Conservation (phyloP, 495 filamentous ascomycete species). For the Lophium mytilinum region DNA sequence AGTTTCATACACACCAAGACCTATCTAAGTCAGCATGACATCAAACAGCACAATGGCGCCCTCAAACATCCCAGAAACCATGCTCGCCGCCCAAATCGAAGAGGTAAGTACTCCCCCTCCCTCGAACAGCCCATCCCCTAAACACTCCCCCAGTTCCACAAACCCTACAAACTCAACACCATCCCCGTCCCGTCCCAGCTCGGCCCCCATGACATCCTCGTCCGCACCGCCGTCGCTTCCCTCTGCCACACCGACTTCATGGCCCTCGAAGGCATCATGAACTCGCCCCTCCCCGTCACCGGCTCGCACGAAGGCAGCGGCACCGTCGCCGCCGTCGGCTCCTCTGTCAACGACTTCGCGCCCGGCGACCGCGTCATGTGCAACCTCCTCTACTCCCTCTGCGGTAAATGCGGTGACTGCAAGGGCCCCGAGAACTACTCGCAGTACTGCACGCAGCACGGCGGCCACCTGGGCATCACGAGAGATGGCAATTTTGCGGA, state of each 20-base stretch:
- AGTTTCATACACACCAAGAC: not conserved
- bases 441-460: conserved; percentile 17
- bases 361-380: conserved; percentile 46
- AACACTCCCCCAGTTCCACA: conserved; percentile 34
- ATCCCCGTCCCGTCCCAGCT: conserved; percentile 43
- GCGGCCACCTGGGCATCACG: conserved; percentile 38
- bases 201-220: conserved; percentile 43
- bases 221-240: conserved; percentile 51
- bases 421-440: conserved; percentile 21
- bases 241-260: conserved; percentile 56
- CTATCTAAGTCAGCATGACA: not conserved
- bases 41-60: not conserved
- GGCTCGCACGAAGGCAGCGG: conserved; percentile 54
- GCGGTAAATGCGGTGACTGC: conserved; percentile 44
- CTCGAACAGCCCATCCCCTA: not conserved
- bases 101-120: not conserved
- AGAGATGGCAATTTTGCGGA: conserved; percentile 47
- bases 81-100: conserved; percentile 9
- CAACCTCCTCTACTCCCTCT: conserved; percentile 40
- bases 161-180: conserved; percentile 43
- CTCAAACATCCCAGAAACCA: conserved; percentile 4
- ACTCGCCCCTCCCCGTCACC: conserved; percentile 41
- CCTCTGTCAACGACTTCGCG: conserved; percentile 37
- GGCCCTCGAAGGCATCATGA: conserved; percentile 35
- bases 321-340: conserved; percentile 44